Conservation (phyloP, 2,329 filamentous ascomycete species). For the Stachybotrys chartarum region DNA sequence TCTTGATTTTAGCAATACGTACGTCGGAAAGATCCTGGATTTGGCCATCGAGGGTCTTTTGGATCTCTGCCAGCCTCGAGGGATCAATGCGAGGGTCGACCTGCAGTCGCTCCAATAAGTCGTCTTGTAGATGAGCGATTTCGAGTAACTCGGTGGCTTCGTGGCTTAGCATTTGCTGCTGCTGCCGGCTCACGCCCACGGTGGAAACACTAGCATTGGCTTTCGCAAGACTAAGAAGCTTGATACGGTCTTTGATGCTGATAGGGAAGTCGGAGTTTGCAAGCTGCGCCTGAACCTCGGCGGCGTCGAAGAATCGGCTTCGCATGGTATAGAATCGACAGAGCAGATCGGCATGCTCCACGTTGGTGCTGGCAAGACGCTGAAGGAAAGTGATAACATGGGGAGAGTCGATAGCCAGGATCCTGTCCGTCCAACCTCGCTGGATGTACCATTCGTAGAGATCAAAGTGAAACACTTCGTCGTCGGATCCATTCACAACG, state of each 20-base stretch:
- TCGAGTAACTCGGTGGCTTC: conserved; percentile 82
- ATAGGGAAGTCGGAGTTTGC: conserved; percentile 77
- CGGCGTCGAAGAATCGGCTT: conserved; percentile 77
- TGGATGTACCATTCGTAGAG: conserved; percentile 97
- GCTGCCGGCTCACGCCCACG: conserved; percentile 67
- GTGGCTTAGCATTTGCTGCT: conserved; percentile 78
- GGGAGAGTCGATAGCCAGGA: conserved; percentile 76
- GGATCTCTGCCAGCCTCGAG: conserved; percentile 57
- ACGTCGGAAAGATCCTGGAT: conserved; percentile 72
- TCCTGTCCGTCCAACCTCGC: conserved; percentile 75
- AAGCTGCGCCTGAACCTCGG: conserved; percentile 75
- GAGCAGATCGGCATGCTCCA: conserved; percentile 79
- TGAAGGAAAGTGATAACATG: conserved; percentile 83
- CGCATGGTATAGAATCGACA: conserved; percentile 90
- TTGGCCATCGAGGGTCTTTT: conserved; percentile 65
- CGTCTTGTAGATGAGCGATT: conserved; percentile 90
- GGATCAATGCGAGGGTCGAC: conserved; percentile 62
- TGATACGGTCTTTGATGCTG: conserved; percentile 77
- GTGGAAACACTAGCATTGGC: conserved; percentile 85
- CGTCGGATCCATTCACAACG: conserved; percentile 79
- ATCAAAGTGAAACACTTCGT: conserved; percentile 91
- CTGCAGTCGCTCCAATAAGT: conserved; percentile 71
- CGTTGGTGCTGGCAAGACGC: conserved; percentile 63
- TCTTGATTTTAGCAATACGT: conserved; percentile 27
- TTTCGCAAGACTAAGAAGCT: conserved; percentile 83